Base-by-base conservation (phyloP, 306 rosid genomes). In the Gastrolobium villosum region DNA sequence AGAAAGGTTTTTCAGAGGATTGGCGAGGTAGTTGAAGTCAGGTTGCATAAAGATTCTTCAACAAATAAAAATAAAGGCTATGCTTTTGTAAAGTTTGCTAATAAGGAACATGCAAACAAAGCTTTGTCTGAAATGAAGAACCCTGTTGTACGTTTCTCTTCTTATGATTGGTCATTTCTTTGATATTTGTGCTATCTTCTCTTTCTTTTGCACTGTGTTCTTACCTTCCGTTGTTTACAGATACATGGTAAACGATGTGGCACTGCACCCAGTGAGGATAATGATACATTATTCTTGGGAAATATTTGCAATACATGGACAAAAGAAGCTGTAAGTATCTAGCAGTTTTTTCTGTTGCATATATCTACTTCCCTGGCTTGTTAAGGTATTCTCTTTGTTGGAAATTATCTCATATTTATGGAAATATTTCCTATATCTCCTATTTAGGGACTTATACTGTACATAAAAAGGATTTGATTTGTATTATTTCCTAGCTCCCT, bases 261-360 rank as follows among this genome's bases (percentile, higher is more conserved):
- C 46, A 87, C 88, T 65, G 90, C 94, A 35, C 96, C 93, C 44
- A 86, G 92, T 74, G 94, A 88, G 83, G 96, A 90, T 79, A 89
- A 86, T 71, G 88, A 88, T 80, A 85, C 93, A 0, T 70, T 93
- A 85, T 93, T 93, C 73, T 67, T 90, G 86, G 96, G 96, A 68
- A 93, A 93, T 81, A 93, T 93, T 73, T 88, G 96, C 89, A 91
- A 84, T 54, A 86, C 85, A 31, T 93, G 98, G 98, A 89, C 94
- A 80, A 90, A 89, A 86, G 96, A 91, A 89, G 88, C 88, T 55
- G 94, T 89, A 81, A 85, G 94, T 85, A 11, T 66, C 61, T 11
- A 20, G 20, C 41, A 65, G 26, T 77, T 59, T 40, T 57, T 40
- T 57, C 60, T 72, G 28, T 67, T 81, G 61, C 40, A 13, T 50